These are phyloP conservation scores for Mallotus repandus DNA, from an alignment of 441 rosid genomes.

Conservation along the genomic window DNA sequence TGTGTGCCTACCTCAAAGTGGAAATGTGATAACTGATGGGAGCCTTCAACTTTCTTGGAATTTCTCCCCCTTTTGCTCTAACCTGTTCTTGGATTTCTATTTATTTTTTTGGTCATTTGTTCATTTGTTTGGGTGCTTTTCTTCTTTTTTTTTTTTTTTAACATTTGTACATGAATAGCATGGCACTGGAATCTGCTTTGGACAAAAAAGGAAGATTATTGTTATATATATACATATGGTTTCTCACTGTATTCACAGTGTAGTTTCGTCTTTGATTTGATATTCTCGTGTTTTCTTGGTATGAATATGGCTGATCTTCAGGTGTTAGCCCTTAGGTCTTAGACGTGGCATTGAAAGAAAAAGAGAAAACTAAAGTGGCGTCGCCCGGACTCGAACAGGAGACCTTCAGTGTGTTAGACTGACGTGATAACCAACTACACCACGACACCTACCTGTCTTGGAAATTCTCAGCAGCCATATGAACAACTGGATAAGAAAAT, in stretches of 20 bases:
- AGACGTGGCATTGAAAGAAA: too few relatives aligned
- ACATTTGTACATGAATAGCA: constrained; percentile 10
- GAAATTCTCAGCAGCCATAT: too few relatives aligned
- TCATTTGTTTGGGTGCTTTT: constrained; percentile 16
- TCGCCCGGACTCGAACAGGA: constrained; percentile 82
- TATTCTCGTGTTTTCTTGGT: too few relatives aligned
- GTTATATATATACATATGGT: not conserved
- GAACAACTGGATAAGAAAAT: too few relatives aligned
- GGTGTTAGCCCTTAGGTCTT: too few relatives aligned
- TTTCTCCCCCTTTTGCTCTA: not conserved
- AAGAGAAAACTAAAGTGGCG: constrained; percentile 27
- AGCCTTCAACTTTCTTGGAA: constrained; percentile 7
- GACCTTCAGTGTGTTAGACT: constrained; percentile 92
- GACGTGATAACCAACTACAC: constrained; percentile 95
- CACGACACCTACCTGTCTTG: constrained; percentile 29
- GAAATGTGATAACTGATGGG: constrained; percentile 56
- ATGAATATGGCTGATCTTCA: too few relatives aligned
- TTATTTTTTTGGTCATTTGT: constrained; percentile 18
- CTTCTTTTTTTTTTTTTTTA: too few relatives aligned
- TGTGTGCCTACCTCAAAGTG: constrained; percentile 77
- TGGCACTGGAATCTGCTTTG: not conserved
- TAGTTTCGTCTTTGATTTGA: too few relatives aligned
- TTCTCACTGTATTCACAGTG: not conserved
- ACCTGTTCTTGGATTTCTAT: constrained; percentile 17
- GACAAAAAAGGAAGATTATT: not conserved